Evolutionary conservation across 805 yeast species (phyloP).

Genomic region (Scheffersomyces amazonensis): DNA sequence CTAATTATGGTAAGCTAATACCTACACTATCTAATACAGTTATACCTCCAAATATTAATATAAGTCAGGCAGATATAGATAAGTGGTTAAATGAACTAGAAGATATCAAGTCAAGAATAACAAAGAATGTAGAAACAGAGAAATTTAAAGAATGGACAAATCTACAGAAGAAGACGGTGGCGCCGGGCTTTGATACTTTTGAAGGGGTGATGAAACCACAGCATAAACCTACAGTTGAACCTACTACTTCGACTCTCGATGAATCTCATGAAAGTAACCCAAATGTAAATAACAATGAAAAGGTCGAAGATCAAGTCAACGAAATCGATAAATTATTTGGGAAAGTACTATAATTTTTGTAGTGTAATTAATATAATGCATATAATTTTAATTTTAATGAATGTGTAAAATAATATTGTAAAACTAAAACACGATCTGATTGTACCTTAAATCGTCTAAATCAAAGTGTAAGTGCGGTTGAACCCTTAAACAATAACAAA

Average conservation of each 20-base stretch:
- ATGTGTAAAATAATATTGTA: too few relatives aligned
- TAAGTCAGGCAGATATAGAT: slow-evolving; percentile 20
- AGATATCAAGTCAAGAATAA: slow-evolving; percentile 6
- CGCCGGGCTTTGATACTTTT: slow-evolving; percentile 38
- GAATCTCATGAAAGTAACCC: not conserved
- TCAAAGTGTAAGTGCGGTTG: too few relatives aligned
- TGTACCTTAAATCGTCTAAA: too few relatives aligned
- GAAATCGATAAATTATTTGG: slow-evolving; percentile 30
- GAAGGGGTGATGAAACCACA: slow-evolving; percentile 30
- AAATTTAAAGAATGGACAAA: slow-evolving; percentile 27
- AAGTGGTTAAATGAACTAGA: slow-evolving; percentile 26
- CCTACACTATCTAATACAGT: slow-evolving; percentile 30
- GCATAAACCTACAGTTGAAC: slow-evolving; percentile 5
- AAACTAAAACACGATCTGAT: too few relatives aligned
- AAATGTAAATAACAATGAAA: not conserved
- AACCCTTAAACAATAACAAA: too few relatives aligned
- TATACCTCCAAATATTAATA: slow-evolving; percentile 35
- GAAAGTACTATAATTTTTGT: slow-evolving; percentile 4
- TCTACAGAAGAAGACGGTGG: slow-evolving; percentile 29
- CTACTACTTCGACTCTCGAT: not conserved
- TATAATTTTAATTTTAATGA: too few relatives aligned
- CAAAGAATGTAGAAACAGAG: slow-evolving; percentile 9
- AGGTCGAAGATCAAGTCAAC: slow-evolving; percentile 8
- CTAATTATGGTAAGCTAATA: slow-evolving; percentile 41
- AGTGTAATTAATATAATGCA: too few relatives aligned